Percentiles rank a stretch among this genome's conserved stretches.
phyloP scores from a whole-genome alignment of 371 early-diverging fungal species.

The Lichtheimia ornata region DNA sequence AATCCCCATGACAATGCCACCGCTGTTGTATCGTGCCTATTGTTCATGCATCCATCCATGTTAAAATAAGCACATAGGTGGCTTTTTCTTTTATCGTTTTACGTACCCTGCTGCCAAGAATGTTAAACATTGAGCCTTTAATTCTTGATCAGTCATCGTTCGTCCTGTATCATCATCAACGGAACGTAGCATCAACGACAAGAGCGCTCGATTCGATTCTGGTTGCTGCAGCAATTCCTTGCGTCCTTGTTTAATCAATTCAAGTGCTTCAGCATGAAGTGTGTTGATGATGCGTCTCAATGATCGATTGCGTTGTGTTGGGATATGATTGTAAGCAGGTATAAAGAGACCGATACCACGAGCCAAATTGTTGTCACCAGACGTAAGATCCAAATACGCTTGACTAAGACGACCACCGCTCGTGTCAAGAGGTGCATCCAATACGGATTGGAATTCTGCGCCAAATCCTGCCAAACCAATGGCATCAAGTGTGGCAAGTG shows the following conservation, averaged over 20 bases:
- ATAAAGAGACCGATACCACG: conserved; percentile 39
- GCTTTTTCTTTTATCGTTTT: not conserved
- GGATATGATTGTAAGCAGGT: conserved; percentile 36
- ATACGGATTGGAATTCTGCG: conserved; percentile 37
- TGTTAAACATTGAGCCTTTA: conserved; percentile 26
- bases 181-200: conserved; percentile 34
- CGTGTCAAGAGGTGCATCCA: conserved; percentile 14
- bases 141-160: conserved; percentile 28
- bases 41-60: not conserved
- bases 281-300: conserved; percentile 23
- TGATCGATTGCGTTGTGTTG: conserved; percentile 30
- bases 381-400: conserved; percentile 50
- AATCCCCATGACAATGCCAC: conserved; percentile 58
- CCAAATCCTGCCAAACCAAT: conserved; percentile 58
- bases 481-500: conserved; percentile 41
- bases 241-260: conserved; percentile 39
- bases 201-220: conserved; percentile 14
- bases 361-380: conserved; percentile 20
- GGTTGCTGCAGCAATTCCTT: conserved; percentile 11
- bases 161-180: conserved; percentile 38
- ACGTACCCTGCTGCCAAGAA: conserved; percentile 44
- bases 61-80: not conserved
- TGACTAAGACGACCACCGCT: conserved; percentile 38
- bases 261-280: conserved; percentile 36
- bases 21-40: conserved; percentile 56